A percentile compares a stretch with the other conserved stretches of the same genome.
Conservation (phyloP, 2,329 filamentous ascomycete genomes). For the Pyricularia sp. region DNA sequence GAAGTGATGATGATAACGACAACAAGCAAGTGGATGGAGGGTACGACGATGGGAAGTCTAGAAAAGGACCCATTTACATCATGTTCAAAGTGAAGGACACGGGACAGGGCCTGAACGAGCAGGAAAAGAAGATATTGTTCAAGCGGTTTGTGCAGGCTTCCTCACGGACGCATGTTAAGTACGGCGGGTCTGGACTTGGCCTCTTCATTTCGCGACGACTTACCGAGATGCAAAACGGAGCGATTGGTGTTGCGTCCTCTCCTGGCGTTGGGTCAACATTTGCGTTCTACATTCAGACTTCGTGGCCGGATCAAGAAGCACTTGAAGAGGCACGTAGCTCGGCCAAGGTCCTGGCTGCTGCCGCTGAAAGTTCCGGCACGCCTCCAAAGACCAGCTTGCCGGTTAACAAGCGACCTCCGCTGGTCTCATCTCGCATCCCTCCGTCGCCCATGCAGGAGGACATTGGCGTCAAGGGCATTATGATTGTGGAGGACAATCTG, state of each 20-base stretch:
- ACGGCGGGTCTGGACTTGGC: constrained; percentile 70
- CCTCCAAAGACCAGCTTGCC: not conserved
- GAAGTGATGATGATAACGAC: not conserved
- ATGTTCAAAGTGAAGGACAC: constrained; percentile 70
- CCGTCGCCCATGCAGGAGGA: constrained; percentile 2
- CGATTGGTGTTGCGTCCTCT: constrained; percentile 65
- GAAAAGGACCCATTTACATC: constrained; percentile 48
- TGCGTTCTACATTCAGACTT: constrained; percentile 62
- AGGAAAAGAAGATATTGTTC: constrained; percentile 67
- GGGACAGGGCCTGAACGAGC: constrained; percentile 60
- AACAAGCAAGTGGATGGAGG: not conserved
- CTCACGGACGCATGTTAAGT: constrained; percentile 66
- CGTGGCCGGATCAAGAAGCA: constrained; percentile 26
- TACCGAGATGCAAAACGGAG: constrained; percentile 72
- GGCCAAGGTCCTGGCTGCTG: not conserved
- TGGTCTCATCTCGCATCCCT: not conserved
- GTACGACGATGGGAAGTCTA: constrained; percentile 1
- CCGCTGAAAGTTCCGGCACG: not conserved
- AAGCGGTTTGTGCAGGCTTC: constrained; percentile 72
- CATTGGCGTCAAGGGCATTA: constrained; percentile 29
- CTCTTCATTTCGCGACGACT: constrained; percentile 71
- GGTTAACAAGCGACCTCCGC: not conserved
- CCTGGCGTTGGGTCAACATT: constrained; percentile 65
- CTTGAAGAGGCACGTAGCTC: not conserved
- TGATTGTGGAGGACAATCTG: constrained; percentile 52